Evolutionary conservation across 2,329 filamentous ascomycete species (phyloP), one percentile per base, ranked within the genome.

Genomic region (Fusarium virguliforme): DNA sequence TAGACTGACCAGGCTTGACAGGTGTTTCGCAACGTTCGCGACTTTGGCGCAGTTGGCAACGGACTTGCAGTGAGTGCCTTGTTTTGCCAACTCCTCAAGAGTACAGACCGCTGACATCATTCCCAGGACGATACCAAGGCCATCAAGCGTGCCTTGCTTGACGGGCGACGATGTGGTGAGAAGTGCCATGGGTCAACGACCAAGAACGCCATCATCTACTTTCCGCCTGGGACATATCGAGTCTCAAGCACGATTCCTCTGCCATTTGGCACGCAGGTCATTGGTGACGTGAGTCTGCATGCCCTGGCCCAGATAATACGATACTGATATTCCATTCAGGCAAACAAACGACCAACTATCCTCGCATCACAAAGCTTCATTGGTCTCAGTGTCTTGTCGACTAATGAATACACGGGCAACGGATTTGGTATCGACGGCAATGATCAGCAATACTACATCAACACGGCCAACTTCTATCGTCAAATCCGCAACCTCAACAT

Each of bases 221-320:
- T 79, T 62, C 77, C 78, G 3, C 62, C 75, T 1, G 89, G 89
- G 43, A 90, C 85, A 0, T 92, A 92, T 72, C 57, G 87, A 1
- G 83, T 90, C 60, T 88, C 84, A 53, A 79, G 81, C 0, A 82
- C 87, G 5, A 88, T 92, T 64, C 84, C 89, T 57, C 84, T 89
- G 73, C 90, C 88, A 73, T 92, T 90, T 78, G 87, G 87, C 70
- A 91, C 90, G 12, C 86, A 90, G 77, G 78, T 91, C 13, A 84
- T 91, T 32, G 74, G 75, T 15, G 65, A 77, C 63, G 62, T 70
- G 51, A 69, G 67, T 59, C 54, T 24, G 43, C 30, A 30, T 35
- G 18, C 48, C 32, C 10, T 34, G 8, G 32, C 32, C 4, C 8
- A 34, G 32, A 10, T 34, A 9, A 34, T 34, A 34, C 32, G 32